These are phyloP conservation scores for Cornus kousa DNA, from an alignment of 148 eudicot species.

Conservation along the genomic window DNA sequence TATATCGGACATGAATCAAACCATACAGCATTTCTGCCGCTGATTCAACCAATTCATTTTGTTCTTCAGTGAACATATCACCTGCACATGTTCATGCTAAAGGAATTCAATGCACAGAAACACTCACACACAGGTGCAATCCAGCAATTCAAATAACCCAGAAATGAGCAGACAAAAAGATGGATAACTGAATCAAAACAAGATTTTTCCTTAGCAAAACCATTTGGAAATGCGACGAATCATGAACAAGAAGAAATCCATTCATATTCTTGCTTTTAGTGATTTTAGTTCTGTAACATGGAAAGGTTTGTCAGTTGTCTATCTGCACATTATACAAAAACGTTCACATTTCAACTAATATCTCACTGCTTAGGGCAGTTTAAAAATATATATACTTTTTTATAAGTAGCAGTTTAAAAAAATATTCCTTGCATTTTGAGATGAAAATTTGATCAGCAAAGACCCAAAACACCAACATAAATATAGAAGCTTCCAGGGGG, in stretches of 20 bases:
- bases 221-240: background rate
- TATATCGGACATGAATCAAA: constrained; percentile 86
- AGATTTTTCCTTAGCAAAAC: background rate
- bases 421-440: too few relatives aligned
- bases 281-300: background rate
- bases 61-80: constrained; percentile 93
- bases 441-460: too few relatives aligned
- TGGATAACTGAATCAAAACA: background rate
- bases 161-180: background rate
- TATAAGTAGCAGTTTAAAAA: too few relatives aligned
- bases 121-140: too few relatives aligned
- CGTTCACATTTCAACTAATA: too few relatives aligned
- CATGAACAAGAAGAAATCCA: background rate
- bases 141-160: background rate
- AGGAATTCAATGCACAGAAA: background rate
- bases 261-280: background rate
- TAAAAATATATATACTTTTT: too few relatives aligned
- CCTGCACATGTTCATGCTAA: constrained; percentile 38
- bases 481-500: too few relatives aligned
- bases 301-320: background rate
- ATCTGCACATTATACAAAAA: too few relatives aligned
- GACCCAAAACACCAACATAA: too few relatives aligned
- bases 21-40: constrained; percentile 99
- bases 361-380: too few relatives aligned
- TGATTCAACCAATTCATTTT: constrained; percentile 92